Percentiles rank a stretch among this genome's conserved stretches.
Conservation (phyloP, 2,329 filamentous ascomycete species). For the Neurospora sp. region DNA sequence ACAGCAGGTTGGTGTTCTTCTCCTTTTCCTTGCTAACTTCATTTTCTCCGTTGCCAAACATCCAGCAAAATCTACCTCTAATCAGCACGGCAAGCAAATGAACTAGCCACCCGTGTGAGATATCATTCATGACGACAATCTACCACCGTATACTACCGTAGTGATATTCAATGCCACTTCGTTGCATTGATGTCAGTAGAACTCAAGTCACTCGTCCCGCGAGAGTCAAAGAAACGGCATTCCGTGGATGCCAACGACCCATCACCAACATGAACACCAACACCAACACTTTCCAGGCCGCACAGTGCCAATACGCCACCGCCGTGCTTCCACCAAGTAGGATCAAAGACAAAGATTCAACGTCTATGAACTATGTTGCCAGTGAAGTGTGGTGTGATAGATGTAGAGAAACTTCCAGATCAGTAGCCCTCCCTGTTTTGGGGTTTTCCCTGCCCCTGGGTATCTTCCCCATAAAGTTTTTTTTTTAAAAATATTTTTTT, state of each 20-base stretch:
- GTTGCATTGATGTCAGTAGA: background rate
- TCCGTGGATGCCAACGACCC: background rate
- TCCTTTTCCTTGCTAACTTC: background rate
- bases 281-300: background rate
- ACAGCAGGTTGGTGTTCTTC: too few species aligned
- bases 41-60: background rate
- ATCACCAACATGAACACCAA: background rate
- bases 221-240: background rate
- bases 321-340: background rate
- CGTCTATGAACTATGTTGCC: accelerated
- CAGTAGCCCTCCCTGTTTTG: too few species aligned
- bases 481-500: too few species aligned
- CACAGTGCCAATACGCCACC: background rate
- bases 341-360: background rate
- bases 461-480: too few species aligned
- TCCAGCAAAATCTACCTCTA: background rate
- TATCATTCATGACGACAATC: background rate
- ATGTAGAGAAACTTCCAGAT: background rate
- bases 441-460: too few species aligned
- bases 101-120: background rate
- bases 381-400: background rate
- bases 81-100: background rate
- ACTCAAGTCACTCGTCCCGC: background rate
- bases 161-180: background rate
- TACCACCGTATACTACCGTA: background rate